Conservation (phyloP, 768 basidiomycete genomes). For the Suillus hirtellus region DNA sequence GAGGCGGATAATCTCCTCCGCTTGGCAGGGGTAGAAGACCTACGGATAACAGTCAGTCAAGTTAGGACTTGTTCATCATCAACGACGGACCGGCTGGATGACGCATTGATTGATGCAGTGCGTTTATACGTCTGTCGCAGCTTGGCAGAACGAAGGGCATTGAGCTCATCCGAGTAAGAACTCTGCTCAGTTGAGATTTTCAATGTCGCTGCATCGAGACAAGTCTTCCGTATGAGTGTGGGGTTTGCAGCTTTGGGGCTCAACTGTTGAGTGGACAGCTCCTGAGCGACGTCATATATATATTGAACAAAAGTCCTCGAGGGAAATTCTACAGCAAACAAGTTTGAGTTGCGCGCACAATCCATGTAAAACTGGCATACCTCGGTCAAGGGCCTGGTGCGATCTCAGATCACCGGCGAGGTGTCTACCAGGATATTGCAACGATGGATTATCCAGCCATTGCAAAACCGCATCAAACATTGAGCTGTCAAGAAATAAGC, state of each 20-base stretch:
- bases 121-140: slow-evolving; percentile 50
- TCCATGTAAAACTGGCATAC: slow-evolving; percentile 12
- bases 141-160: slow-evolving; percentile 39
- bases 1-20: slow-evolving; percentile 44
- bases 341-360: slow-evolving; percentile 6
- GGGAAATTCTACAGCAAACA: slow-evolving; percentile 30
- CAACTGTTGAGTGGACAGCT: slow-evolving; percentile 27
- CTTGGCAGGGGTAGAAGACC: slow-evolving; percentile 36
- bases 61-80: neutral
- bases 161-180: slow-evolving; percentile 39
- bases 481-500: slow-evolving; percentile 18
- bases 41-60: slow-evolving; percentile 24
- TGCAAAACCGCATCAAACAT: slow-evolving; percentile 27
- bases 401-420: slow-evolving; percentile 26
- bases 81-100: slow-evolving; percentile 39
- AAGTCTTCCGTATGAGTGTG: slow-evolving; percentile 19
- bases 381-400: slow-evolving; percentile 30
- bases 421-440: slow-evolving; percentile 15
- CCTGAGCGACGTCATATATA: slow-evolving; percentile 43
- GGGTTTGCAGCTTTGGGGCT: slow-evolving; percentile 12
- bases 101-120: slow-evolving; percentile 42
- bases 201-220: slow-evolving; percentile 31
- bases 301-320: slow-evolving; percentile 50
- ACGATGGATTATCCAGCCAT: slow-evolving; percentile 28
- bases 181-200: slow-evolving; percentile 34